These are phyloP conservation scores for Talaromyces atroroseus DNA, from an alignment of 2,329 filamentous ascomycete genomes.

Conservation along the genomic window DNA sequence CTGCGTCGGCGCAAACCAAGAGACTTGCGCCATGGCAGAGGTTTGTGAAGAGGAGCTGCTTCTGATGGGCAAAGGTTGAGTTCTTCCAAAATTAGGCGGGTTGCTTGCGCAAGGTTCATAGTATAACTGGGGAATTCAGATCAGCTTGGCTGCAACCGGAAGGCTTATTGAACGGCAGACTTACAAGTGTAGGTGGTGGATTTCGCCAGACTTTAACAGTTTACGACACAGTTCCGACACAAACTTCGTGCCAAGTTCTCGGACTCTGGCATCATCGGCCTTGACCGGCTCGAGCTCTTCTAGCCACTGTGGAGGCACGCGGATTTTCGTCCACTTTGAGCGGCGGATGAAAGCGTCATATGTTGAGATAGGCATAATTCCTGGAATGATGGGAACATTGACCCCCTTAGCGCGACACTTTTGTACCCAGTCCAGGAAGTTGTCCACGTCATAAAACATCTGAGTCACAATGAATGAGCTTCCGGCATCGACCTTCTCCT, in stretches of 20 bases:
- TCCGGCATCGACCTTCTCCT: conserved; percentile 94
- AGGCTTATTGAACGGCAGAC: conserved; percentile 17
- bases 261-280: conserved; percentile 89
- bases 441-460: conserved; percentile 99
- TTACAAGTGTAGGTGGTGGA: conserved; percentile 83
- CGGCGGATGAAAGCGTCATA: conserved; percentile 88
- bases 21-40: conserved; percentile 94
- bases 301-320: conserved; percentile 75
- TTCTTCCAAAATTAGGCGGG: conserved; percentile 88
- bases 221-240: conserved; percentile 86
- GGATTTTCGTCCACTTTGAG: conserved; percentile 85
- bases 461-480: conserved; percentile 94
- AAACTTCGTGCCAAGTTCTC: conserved; percentile 79
- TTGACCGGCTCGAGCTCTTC: conserved; percentile 83
- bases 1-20: conserved; percentile 80
- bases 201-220: conserved; percentile 68
- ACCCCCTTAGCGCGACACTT: conserved; percentile 84
- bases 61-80: conserved; percentile 73
- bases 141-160: not conserved
- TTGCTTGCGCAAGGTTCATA: conserved; percentile 96
- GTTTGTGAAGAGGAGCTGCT: conserved; percentile 73
- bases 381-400: conserved; percentile 73
- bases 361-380: conserved; percentile 91
- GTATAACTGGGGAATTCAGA: conserved; percentile 59
- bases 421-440: conserved; percentile 84